A percentile compares a stretch with the other conserved stretches of the same genome.
phyloP scores from a whole-genome alignment of 2,329 filamentous ascomycete species.

The Trichoderma sp. region DNA sequence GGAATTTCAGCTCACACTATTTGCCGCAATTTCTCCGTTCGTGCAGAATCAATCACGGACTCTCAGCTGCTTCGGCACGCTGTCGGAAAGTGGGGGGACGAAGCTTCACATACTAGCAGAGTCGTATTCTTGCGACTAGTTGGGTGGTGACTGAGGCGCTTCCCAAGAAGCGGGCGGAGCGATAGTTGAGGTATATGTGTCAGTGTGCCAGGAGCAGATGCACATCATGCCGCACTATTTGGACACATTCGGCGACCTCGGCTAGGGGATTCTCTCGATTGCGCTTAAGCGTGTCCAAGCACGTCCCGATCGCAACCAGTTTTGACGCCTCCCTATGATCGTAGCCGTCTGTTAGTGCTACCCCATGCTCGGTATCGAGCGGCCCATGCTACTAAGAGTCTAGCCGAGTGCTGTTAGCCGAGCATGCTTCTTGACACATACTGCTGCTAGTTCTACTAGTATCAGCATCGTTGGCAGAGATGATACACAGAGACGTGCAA shows the following conservation, averaged over 20 bases:
- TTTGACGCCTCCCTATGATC: background rate
- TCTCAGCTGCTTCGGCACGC: background rate
- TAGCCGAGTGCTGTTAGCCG: background rate
- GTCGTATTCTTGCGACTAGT: background rate
- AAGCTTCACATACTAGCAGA: background rate
- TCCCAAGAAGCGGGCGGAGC: background rate
- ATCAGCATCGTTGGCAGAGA: background rate
- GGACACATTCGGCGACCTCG: slow-evolving; percentile 18
- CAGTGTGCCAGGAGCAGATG: background rate
- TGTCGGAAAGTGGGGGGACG: background rate
- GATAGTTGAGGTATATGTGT: background rate
- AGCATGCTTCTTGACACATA: background rate
- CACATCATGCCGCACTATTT: background rate
- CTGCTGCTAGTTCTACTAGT: background rate
- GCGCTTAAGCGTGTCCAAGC: background rate
- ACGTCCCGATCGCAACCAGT: background rate
- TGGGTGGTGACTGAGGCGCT: background rate
- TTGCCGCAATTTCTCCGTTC: background rate
- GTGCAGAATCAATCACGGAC: background rate
- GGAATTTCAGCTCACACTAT: background rate
- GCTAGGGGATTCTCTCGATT: background rate
- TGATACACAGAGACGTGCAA: background rate
- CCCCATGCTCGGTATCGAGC: background rate
- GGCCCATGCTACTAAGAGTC: background rate
- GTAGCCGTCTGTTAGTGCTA: background rate